These are phyloP conservation scores for Alternaria sp. DNA, from an alignment of 2,329 filamentous ascomycete genomes.

Conservation along the genomic window DNA sequence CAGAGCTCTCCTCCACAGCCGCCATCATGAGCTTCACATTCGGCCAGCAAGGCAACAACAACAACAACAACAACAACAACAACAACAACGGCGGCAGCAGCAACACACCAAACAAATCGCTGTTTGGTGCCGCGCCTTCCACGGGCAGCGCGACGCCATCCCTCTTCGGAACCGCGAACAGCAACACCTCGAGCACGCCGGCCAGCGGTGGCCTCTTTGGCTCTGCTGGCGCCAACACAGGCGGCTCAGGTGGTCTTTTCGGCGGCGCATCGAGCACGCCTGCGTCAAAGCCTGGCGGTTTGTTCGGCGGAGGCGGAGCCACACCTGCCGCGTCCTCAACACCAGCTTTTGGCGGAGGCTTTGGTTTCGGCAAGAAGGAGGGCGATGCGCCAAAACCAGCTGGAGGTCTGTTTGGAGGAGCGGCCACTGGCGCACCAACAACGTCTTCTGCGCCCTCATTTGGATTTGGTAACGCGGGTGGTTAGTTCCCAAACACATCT, in stretches of 20 bases:
- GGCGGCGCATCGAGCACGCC: conserved; percentile 40
- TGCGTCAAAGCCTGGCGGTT: conserved; percentile 36
- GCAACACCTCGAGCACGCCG: conserved; percentile 25
- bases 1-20: conserved; percentile 18
- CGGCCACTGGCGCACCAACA: conserved; percentile 24
- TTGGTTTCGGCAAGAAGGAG: conserved; percentile 31
- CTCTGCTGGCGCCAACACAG: conserved; percentile 19
- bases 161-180: conserved; percentile 38
- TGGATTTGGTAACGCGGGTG: conserved; percentile 18
- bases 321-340: conserved; percentile 33
- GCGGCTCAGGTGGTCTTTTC: conserved; percentile 33
- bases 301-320: conserved; percentile 39
- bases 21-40: conserved; percentile 41
- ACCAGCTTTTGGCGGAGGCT: conserved; percentile 24
- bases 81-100: conserved; percentile 17
- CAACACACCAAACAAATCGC: conserved; percentile 40
- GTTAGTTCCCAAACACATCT: conserved; percentile 13
- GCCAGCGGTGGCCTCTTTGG: conserved; percentile 28
- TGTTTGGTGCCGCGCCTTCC: conserved; percentile 38
- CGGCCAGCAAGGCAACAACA: conserved; percentile 28
- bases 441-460: conserved; percentile 28
- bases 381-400: conserved; percentile 35
- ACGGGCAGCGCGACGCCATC: conserved; percentile 34
- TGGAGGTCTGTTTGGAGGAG: conserved; percentile 23
- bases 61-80: conserved; percentile 19